Conservation (phyloP, 164 flowering plant species). For the Vitis labrusca region DNA sequence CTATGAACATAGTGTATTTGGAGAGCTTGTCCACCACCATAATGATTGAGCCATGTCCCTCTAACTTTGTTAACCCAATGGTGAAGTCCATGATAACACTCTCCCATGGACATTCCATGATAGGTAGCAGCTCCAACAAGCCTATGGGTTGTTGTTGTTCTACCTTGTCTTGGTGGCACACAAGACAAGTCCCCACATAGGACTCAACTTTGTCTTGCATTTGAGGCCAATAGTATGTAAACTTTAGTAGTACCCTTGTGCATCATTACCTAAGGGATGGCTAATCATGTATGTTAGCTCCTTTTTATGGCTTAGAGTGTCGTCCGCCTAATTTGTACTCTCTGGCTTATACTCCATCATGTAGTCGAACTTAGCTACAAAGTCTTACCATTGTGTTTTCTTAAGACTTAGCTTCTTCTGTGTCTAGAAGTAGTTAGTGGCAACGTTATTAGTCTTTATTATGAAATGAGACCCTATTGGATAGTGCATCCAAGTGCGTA, state of each 20-base stretch:
- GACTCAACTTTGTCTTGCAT: slow-evolving; percentile 3
- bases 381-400: slow-evolving; percentile 11
- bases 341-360: background rate
- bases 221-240: slow-evolving; percentile 2
- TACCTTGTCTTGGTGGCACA: slow-evolving; percentile 18
- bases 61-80: too few relatives aligned
- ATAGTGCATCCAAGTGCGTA: background rate
- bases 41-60: background rate
- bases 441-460: background rate
- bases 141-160: background rate
- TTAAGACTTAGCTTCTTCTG: slow-evolving; percentile 1
- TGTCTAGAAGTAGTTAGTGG: slow-evolving; percentile 5
- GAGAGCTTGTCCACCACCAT: slow-evolving; percentile 8
- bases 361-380: slow-evolving; percentile 6
- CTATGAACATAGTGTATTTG: slow-evolving; percentile 8
- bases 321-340: background rate
- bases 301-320: background rate
- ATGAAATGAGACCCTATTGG: background rate
- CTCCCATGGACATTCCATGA: too few relatives aligned
- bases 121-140: too few relatives aligned
- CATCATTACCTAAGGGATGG: background rate
- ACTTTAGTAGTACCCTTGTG: background rate
- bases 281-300: background rate
- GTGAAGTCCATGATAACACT: too few relatives aligned
- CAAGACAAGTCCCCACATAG: slow-evolving; percentile 14